Conservation (phyloP, 345 rosid species). For the Eucalyptus pauciflora region DNA sequence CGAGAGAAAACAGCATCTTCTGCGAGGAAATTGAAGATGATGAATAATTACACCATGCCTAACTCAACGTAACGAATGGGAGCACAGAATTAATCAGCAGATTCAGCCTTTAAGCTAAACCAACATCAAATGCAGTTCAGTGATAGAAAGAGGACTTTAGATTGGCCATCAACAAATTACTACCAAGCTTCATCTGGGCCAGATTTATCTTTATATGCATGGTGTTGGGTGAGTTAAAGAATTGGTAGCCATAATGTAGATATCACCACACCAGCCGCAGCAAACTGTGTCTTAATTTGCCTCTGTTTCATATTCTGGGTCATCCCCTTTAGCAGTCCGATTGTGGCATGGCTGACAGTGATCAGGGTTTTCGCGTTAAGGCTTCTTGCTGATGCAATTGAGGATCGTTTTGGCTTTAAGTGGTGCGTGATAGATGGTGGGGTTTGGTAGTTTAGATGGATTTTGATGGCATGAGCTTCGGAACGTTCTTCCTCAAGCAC, state of each 20-base stretch:
- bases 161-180: background rate
- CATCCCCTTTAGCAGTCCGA: background rate
- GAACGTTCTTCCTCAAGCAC: background rate
- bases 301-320: background rate
- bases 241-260: background rate
- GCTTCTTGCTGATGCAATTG: background rate
- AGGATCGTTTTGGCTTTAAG: background rate
- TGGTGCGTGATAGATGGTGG: background rate
- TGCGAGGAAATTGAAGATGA: slow-evolving; percentile 8
- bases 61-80: background rate
- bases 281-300: background rate
- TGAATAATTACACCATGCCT: background rate
- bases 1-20: slow-evolving; percentile 48
- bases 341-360: background rate
- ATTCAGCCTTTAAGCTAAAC: background rate
- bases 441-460: background rate
- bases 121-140: background rate
- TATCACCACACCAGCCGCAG: background rate
- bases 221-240: background rate
- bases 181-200: background rate
- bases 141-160: background rate
- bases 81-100: background rate
- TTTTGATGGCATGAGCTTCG: background rate
- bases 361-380: background rate
- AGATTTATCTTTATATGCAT: background rate